Percentiles rank a stretch among this genome's conserved stretches.
These are phyloP conservation scores for Pseudogymnoascus sp. DNA, from an alignment of 2,329 filamentous ascomycete species.

Conservation along the genomic window DNA sequence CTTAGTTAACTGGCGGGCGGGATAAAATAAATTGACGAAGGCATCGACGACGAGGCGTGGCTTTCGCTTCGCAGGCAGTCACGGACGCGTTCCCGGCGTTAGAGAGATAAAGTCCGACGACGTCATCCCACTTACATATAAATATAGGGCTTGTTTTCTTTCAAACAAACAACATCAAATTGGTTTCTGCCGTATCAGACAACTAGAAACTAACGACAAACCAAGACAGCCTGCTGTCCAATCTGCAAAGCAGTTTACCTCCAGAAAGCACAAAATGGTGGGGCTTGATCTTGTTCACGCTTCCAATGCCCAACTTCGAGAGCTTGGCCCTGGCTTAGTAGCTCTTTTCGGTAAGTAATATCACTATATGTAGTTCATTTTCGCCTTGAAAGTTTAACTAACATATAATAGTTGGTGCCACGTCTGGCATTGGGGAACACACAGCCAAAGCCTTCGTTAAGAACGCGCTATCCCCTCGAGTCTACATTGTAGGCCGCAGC, in stretches of 20 bases:
- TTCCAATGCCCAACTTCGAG: slow-evolving; percentile 23
- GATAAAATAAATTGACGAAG: background rate
- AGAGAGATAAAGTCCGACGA: background rate
- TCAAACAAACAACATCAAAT: background rate
- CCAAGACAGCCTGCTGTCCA: background rate
- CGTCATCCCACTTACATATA: background rate
- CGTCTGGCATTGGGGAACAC: slow-evolving; percentile 43
- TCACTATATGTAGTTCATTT: background rate
- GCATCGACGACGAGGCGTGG: background rate
- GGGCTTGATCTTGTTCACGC: slow-evolving; percentile 23
- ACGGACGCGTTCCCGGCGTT: background rate
- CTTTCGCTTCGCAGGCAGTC: slow-evolving; percentile 1
- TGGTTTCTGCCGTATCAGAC: background rate
- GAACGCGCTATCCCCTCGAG: slow-evolving; percentile 33
- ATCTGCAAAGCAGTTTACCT: background rate
- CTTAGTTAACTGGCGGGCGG: background rate
- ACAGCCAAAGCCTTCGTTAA: slow-evolving; percentile 39
- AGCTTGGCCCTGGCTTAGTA: slow-evolving; percentile 26
- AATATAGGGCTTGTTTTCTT: background rate
- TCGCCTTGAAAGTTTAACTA: background rate
- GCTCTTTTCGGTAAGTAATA: slow-evolving; percentile 23
- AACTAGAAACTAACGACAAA: background rate
- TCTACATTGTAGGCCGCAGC: slow-evolving; percentile 44
- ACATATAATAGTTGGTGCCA: slow-evolving; percentile 33
- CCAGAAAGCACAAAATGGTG: slow-evolving; percentile 18